Percentiles rank a stretch among this genome's conserved stretches.
Evolutionary conservation across 441 rosid species (phyloP).

Genomic region (Metrosideros polymorpha): DNA sequence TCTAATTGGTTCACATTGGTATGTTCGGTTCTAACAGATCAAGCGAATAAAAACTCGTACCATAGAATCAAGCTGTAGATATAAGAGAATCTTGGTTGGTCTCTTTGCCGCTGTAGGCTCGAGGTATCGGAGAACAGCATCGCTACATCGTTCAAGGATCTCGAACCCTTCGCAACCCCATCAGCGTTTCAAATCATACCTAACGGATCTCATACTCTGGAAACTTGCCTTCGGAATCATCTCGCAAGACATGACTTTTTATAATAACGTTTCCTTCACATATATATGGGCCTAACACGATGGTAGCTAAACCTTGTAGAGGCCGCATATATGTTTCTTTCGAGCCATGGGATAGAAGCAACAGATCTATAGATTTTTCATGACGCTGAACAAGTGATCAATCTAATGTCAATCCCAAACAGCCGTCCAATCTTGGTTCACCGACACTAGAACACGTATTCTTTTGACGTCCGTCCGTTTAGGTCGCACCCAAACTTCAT

Average conservation of each 20-base stretch:
- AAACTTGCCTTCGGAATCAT: background rate
- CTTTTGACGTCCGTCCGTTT: background rate
- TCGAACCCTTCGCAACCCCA: background rate
- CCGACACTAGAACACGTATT: background rate
- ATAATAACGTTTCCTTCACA: background rate
- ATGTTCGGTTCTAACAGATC: background rate
- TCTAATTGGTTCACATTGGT: background rate
- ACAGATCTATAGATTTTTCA: background rate
- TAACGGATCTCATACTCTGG: background rate
- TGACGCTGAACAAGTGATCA: background rate
- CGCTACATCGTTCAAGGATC: background rate
- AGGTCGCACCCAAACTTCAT: background rate
- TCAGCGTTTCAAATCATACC: background rate
- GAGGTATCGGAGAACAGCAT: background rate
- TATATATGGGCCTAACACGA: background rate
- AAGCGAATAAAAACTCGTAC: background rate
- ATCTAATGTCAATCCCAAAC: background rate
- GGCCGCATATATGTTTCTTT: background rate
- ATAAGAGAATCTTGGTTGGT: background rate
- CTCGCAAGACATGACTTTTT: background rate
- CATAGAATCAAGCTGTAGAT: background rate
- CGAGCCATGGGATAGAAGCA: background rate
- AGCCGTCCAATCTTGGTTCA: background rate
- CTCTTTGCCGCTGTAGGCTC: too few relatives aligned
- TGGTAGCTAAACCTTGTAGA: background rate